These are phyloP conservation scores for Inga leiocalycina DNA, from an alignment of 306 rosid species.

Conservation along the genomic window DNA sequence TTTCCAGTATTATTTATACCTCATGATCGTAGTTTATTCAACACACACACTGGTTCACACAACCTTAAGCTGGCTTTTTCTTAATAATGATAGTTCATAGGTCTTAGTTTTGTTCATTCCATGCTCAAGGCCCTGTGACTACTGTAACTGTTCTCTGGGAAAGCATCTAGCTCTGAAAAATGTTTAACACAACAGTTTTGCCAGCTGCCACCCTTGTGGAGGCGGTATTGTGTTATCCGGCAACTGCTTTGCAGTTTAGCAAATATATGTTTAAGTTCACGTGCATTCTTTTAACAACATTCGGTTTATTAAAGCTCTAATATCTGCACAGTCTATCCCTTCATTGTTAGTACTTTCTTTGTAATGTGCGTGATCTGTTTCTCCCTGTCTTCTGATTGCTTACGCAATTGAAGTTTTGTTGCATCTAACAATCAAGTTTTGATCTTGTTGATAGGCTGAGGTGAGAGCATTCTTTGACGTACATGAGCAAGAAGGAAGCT, in stretches of 20 bases:
- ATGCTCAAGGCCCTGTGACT: neutral
- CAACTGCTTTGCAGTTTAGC: neutral
- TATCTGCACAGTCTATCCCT: conserved; percentile 1
- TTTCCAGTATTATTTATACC: neutral
- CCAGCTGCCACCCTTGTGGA: neutral
- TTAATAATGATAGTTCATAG: neutral
- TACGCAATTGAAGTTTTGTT: neutral
- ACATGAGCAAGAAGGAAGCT: conserved; percentile 58
- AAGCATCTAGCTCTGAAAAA: conserved; percentile 10
- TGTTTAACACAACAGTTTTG: neutral
- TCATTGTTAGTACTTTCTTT: conserved; percentile 12
- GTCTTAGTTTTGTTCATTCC: conserved; percentile 12
- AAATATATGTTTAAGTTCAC: neutral
- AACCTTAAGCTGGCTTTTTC: neutral
- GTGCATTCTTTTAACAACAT: neutral
- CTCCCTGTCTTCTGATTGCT: neutral
- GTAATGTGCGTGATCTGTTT: neutral
- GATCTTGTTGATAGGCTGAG: conserved; percentile 46
- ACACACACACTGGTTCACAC: neutral
- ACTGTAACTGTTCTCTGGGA: neutral
- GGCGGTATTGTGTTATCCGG: neutral
- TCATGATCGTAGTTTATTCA: conserved; percentile 1
- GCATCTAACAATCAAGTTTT: neutral
- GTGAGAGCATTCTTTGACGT: conserved; percentile 63
- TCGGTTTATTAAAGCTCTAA: neutral